Conservation (phyloP, 2,329 filamentous ascomycete species). For the Talaromyces sp. region DNA sequence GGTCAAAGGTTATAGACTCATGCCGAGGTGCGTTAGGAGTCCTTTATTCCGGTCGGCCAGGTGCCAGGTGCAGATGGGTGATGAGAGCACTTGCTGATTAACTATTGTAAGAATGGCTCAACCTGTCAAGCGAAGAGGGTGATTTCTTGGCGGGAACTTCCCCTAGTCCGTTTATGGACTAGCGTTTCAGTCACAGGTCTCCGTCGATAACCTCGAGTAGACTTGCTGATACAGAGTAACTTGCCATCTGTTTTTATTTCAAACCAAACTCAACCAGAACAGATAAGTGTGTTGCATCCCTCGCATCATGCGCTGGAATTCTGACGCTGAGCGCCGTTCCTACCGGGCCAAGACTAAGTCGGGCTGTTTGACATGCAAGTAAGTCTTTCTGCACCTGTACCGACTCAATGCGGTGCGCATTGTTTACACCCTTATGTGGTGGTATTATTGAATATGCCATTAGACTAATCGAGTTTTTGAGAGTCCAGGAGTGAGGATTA, state of each 20-base stretch:
- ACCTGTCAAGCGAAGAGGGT: no score
- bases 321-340: background rate
- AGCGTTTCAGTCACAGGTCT: background rate
- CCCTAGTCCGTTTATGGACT: background rate
- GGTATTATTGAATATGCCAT: background rate
- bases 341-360: conserved; percentile 7
- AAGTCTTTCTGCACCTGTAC: background rate
- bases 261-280: background rate
- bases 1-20: no score
- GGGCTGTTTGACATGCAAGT: conserved; percentile 12
- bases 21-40: background rate
- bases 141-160: background rate
- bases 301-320: background rate
- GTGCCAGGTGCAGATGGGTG: no score
- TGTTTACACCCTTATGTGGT: background rate
- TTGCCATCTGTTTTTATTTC: background rate
- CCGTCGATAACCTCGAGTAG: background rate
- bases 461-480: background rate
- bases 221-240: background rate
- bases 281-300: background rate
- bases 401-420: background rate
- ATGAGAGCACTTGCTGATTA: no score
- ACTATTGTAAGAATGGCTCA: no score
- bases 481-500: background rate
- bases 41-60: background rate